These are phyloP conservation scores for Trichosporon asahii DNA, from an alignment of 1,284 basidiomycete genomes.

Conservation along the genomic window DNA sequence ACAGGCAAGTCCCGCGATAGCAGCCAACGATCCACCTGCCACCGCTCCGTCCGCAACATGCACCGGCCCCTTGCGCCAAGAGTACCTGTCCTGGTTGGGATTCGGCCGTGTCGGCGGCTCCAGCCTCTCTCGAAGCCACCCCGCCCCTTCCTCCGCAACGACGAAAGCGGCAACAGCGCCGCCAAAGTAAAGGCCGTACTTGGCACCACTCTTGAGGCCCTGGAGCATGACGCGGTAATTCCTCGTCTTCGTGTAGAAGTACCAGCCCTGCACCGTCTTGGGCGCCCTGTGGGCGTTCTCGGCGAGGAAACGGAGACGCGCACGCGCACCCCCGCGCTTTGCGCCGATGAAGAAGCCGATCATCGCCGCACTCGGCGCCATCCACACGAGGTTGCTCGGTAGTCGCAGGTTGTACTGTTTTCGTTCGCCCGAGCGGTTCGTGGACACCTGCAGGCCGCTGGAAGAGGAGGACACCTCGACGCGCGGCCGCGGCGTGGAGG, in stretches of 20 bases:
- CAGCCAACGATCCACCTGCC: conserved; percentile 40
- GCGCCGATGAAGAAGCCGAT: conserved; percentile 47
- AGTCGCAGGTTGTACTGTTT: conserved; percentile 21
- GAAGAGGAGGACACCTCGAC: background rate
- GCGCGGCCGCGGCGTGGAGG: background rate
- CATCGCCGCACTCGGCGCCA: conserved; percentile 38
- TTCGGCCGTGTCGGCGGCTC: conserved; percentile 9
- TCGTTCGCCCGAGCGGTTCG: background rate
- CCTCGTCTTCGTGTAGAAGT: conserved; percentile 52
- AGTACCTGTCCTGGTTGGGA: conserved; percentile 23
- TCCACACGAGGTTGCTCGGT: conserved; percentile 40
- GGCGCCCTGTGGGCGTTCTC: conserved; percentile 52
- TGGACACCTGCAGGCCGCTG: background rate
- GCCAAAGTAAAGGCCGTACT: conserved; percentile 39
- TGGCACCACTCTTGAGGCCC: conserved; percentile 35
- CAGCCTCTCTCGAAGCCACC: conserved; percentile 35
- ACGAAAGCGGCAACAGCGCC: conserved; percentile 39
- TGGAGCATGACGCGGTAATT: conserved; percentile 49
- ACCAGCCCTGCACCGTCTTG: conserved; percentile 51
- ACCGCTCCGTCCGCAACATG: conserved; percentile 44
- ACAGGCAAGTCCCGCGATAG: conserved; percentile 38
- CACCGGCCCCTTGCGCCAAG: conserved; percentile 38
- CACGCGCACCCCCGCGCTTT: conserved; percentile 40
- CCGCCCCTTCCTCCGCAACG: conserved; percentile 41
- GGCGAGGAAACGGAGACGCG: conserved; percentile 47